Percentiles rank a stretch among this genome's conserved stretches.
Conservation (phyloP, 1,284 basidiomycete genomes). For the Baeospora myosura region DNA sequence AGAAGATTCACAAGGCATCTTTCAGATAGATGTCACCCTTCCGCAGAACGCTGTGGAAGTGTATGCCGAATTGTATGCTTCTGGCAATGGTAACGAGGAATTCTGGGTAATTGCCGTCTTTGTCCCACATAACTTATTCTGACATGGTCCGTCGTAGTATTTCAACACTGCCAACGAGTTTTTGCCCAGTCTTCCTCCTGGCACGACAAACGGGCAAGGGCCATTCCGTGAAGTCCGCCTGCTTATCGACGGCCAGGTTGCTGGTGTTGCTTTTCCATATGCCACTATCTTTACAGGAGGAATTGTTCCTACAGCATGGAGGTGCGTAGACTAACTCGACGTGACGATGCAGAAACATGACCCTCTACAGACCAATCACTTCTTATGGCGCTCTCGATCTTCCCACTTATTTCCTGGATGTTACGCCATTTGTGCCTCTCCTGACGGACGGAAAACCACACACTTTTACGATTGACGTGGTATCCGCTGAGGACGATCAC, state of each 20-base stretch:
- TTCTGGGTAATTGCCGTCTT: slow-evolving; percentile 52
- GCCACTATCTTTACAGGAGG: slow-evolving; percentile 66
- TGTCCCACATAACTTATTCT: slow-evolving; percentile 8
- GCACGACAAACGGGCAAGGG: slow-evolving; percentile 49
- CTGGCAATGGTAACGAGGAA: slow-evolving; percentile 69
- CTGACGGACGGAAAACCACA: slow-evolving; percentile 66
- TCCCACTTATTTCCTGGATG: slow-evolving; percentile 72
- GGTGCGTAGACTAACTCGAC: slow-evolving; percentile 31
- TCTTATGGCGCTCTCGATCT: slow-evolving; percentile 74
- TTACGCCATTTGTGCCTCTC: slow-evolving; percentile 71
- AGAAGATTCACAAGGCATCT: not conserved
- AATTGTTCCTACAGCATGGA: slow-evolving; percentile 67
- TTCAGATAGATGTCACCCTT: slow-evolving; percentile 60
- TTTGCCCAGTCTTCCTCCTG: slow-evolving; percentile 44
- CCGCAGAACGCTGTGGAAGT: slow-evolving; percentile 62
- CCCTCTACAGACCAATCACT: slow-evolving; percentile 55
- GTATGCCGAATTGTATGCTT: slow-evolving; percentile 67
- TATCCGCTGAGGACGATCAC: slow-evolving; percentile 61
- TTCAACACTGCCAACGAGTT: slow-evolving; percentile 62
- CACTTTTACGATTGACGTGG: slow-evolving; percentile 63
- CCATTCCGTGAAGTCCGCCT: slow-evolving; percentile 77
- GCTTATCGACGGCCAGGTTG: slow-evolving; percentile 66
- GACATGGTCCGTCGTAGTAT: slow-evolving; percentile 47
- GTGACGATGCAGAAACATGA: no score
- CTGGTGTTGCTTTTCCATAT: slow-evolving; percentile 73